Evolutionary conservation across 2,329 filamentous ascomycete species (phyloP).

Genomic region (Penicillium sp.): DNA sequence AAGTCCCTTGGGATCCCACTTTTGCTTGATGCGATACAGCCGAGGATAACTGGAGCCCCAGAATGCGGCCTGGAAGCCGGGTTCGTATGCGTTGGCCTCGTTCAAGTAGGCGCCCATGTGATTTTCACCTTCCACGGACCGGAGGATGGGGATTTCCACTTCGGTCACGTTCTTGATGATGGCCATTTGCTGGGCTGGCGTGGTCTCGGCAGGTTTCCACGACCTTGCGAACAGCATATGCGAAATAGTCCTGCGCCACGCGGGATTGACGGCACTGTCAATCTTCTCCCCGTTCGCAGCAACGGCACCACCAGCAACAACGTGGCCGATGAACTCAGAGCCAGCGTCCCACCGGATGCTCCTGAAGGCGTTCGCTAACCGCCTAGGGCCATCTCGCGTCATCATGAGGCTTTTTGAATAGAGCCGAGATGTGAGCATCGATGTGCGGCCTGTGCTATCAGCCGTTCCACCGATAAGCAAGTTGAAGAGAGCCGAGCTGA

Average conservation of each 20-base stretch:
- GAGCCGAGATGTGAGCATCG: constrained; percentile 28
- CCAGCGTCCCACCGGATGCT: constrained; percentile 18
- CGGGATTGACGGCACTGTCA: constrained; percentile 37
- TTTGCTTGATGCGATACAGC: constrained; percentile 26
- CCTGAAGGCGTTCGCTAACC: constrained; percentile 10
- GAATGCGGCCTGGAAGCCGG: constrained; percentile 36
- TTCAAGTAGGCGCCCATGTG: constrained; percentile 34
- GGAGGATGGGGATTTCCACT: constrained; percentile 21
- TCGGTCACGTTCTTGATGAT: constrained; percentile 33
- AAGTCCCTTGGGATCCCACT: constrained; percentile 27
- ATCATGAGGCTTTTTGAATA: constrained; percentile 28
- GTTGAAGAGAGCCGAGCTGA: constrained; percentile 12
- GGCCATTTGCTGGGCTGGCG: constrained; percentile 26
- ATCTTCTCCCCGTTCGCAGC: constrained; percentile 34
- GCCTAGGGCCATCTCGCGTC: constrained; percentile 12
- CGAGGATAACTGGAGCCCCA: constrained; percentile 33
- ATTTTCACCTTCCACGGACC: constrained; percentile 15
- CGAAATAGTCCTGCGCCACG: constrained; percentile 39
- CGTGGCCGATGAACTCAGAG: constrained; percentile 21
- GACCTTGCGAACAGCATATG: constrained; percentile 28
- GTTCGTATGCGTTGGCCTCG: constrained; percentile 37
- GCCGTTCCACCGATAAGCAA: constrained; percentile 16
- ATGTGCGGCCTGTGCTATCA: constrained; percentile 20
- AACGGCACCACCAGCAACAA: constrained; percentile 33
- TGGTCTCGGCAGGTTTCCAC: constrained; percentile 22